These are phyloP conservation scores for Fusarium coffeatum DNA, from an alignment of 2,329 filamentous ascomycete species.

Conservation along the genomic window DNA sequence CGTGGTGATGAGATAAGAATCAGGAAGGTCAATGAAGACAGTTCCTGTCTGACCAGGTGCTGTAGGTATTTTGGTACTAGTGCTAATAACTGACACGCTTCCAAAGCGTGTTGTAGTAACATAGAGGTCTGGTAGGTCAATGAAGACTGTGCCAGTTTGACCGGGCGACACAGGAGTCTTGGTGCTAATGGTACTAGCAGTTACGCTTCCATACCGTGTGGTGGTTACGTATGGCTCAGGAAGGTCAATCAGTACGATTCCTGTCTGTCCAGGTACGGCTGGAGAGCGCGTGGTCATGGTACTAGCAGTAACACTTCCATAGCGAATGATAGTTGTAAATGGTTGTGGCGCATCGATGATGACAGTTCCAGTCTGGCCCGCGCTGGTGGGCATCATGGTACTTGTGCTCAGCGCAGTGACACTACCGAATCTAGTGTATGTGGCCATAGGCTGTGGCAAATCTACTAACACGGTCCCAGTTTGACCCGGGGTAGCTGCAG, in stretches of 20 bases:
- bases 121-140: not conserved
- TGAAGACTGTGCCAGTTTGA: not conserved
- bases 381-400: not conserved
- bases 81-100: not conserved
- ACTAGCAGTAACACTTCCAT: not conserved
- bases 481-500: not conserved
- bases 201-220: not conserved
- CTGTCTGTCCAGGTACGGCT: not conserved
- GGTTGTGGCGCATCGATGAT: not conserved
- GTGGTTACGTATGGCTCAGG: not conserved
- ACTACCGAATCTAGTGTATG: not conserved
- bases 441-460: not conserved
- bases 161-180: not conserved
- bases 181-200: not conserved
- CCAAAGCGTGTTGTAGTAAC: not conserved
- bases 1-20: not conserved
- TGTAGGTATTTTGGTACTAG: not conserved
- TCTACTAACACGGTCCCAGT: constrained; percentile 11
- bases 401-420: not conserved
- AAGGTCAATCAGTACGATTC: not conserved
- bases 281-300: not conserved
- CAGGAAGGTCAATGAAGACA: not conserved
- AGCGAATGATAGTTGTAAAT: not conserved
- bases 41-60: not conserved
- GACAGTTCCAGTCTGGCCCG: not conserved